Evolutionary conservation across 2,329 filamentous ascomycete genomes (phyloP), one percentile per base, ranked within the genome.

Genomic region (Aspergillus quadrilineatus): DNA sequence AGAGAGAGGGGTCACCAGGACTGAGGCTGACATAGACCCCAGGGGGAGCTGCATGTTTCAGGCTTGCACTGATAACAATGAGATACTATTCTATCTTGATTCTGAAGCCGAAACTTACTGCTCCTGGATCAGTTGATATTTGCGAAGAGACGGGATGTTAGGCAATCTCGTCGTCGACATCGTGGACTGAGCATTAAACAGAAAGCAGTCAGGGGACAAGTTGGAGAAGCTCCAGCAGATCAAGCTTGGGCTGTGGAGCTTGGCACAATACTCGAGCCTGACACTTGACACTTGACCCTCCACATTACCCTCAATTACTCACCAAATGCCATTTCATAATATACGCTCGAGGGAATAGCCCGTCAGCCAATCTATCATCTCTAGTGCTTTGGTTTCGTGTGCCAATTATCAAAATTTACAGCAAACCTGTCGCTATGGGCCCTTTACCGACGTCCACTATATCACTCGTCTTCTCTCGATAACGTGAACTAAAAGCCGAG

Each of bases 11-110:
- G 69, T 96, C 88, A 26, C 89, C 89, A 0, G 90, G 90, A 29
- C 89, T 89, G 58, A 96, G 82, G 71, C 84, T 90, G 74, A 97
- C 84, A 75, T 94, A 97, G 60, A 97, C 82, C 52, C 94, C 93
- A 55, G 90, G 85, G 1, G 92, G 92, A 71, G 89, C 92, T 57
- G 88, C 86, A 76, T 90, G 85, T 73, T 89, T 92, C 65, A 96
- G 81, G 59, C 89, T 89, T 59, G 89, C 84, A 75, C 91, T 96
- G 74, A 39, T 36, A 48, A 45, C 48, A 14, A 54, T 55, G 32
- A 60, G 9, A 32, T 2, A 15, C 15, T 37, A 36, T 17, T 6
- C 4, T 8, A 3, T 36, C 8, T 10, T 17, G 7, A 12, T 37
- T 9, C 5, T 14, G 14, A 14, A 47, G 8, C 17, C 45, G 9